A percentile compares a stretch with the other conserved stretches of the same genome.
Conservation (phyloP, 768 basidiomycete species). For the Sutorius australiensis region DNA sequence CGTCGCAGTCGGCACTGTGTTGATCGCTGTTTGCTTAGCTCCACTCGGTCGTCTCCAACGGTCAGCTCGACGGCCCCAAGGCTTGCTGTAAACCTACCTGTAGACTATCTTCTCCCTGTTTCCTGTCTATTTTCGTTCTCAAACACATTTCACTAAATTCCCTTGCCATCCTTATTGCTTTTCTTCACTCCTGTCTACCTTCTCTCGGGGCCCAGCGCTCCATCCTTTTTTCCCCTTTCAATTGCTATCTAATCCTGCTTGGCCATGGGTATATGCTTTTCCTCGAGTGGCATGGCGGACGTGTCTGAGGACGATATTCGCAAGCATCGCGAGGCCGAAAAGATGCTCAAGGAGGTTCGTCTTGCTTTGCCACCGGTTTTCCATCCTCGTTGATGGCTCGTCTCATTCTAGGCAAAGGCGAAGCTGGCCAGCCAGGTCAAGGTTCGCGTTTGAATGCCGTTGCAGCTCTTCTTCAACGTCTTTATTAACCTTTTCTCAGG, state of each 20-base stretch:
- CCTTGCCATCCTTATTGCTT: not conserved
- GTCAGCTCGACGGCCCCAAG: not conserved
- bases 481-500: constrained; percentile 37
- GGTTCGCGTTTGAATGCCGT: constrained; percentile 37
- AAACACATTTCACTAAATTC: not conserved
- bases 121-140: not conserved
- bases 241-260: not conserved
- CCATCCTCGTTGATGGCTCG: not conserved
- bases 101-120: constrained; percentile 6
- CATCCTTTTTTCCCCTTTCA: constrained; percentile 2
- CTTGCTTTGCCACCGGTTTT: not conserved
- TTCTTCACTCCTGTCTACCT: not conserved
- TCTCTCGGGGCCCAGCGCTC: constrained; percentile 15
- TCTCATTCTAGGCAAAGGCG: constrained; percentile 57
- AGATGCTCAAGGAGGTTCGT: constrained; percentile 70
- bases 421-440: constrained; percentile 73
- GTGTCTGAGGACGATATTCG: constrained; percentile 66
- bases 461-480: not conserved
- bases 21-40: constrained; percentile 20
- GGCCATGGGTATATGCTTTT: constrained; percentile 78
- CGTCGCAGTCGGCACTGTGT: constrained; percentile 9
- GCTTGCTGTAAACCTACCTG: constrained; percentile 7
- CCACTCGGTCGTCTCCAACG: not conserved
- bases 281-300: constrained; percentile 51
- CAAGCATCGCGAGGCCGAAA: constrained; percentile 68